phyloP scores from a whole-genome alignment of 805 yeast species.

The Cephaloascus albidus region DNA sequence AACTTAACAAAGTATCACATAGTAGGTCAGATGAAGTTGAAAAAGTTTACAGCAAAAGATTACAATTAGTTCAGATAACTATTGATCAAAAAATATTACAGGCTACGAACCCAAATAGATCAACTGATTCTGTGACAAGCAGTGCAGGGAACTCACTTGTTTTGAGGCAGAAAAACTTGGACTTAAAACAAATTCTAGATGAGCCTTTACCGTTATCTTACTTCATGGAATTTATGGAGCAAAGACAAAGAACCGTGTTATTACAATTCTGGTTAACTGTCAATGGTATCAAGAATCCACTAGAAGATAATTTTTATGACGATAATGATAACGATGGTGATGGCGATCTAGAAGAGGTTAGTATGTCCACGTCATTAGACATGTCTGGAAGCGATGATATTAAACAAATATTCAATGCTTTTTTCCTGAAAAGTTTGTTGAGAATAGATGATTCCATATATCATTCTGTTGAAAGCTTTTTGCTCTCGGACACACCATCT shows the following conservation, averaged over 20 bases:
- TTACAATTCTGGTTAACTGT: conserved; percentile 62
- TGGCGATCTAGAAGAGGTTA: conserved; percentile 9
- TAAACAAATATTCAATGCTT: conserved; percentile 33
- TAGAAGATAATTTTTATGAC: conserved; percentile 36
- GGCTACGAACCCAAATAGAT: not conserved
- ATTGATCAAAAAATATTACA: conserved; percentile 2
- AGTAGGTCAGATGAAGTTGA: not conserved
- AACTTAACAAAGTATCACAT: conserved; percentile 22
- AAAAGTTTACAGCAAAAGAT: conserved; percentile 5
- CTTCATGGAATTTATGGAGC: conserved; percentile 31
- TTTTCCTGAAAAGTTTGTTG: conserved; percentile 22
- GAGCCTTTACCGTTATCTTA: conserved; percentile 30
- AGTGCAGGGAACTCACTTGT: not conserved
- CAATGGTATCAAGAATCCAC: conserved; percentile 62
- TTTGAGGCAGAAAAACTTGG: conserved; percentile 8
- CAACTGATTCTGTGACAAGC: not conserved
- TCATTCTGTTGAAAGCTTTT: conserved; percentile 20
- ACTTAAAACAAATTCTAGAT: conserved; percentile 34
- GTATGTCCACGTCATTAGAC: conserved; percentile 26
- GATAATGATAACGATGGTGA: conserved; percentile 16
- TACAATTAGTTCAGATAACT: conserved; percentile 6
- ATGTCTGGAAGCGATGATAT: conserved; percentile 46
- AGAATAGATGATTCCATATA: conserved; percentile 15
- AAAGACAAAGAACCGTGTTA: conserved; percentile 30
- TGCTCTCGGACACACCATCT: not conserved